Evolutionary conservation across 495 filamentous ascomycete species (phyloP), one percentile per base, ranked within the genome.

Genomic region (Entonaema liquescens): DNA sequence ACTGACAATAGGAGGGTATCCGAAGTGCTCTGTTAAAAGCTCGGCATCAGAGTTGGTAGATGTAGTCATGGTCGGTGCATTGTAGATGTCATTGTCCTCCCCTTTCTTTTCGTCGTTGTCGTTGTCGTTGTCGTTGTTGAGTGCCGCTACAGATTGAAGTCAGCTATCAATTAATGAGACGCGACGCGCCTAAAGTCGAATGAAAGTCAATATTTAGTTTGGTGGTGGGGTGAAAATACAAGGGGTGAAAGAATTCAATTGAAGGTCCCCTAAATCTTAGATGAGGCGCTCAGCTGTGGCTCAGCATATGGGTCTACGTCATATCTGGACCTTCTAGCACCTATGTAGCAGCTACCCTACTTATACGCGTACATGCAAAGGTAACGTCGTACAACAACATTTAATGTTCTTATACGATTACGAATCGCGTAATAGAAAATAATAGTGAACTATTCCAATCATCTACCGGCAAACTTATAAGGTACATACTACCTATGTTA

Each of bases 1-100:
- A 84, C 89, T 79, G 78, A 97, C 95, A 67, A 97, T 84, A 26
- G 95, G 95, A 2, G 95, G 95, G 74, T 97, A 97, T 68, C 92
- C 91, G 74, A 99, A 91, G 77, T 98, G 95, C 85, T 99, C 95
- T 7, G 96, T 97, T 72, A 99, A 87, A 71, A 99, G 85, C 62
- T 93, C 90, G 28, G 85, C 92, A 61, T 89, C 85, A 67, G 85
- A 80, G 35, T 79, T 79, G 47, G 79, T 76, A 57, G 77, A 61
- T 15, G 78, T 75, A 54, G 80, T 81, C 85, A 89, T 89, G 58
- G 62, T 79, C 17, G 63, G 40, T 19, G 65, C 70, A 72, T 72
- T 40, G 17, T 72, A 47, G 8, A 25, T 65, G 35, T 64, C 67
- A 70, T 70, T 19, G 55, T 65, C 44, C 33, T 53, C 12, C 44